Base-by-base conservation (phyloP, 345 rosid species). In the Brassica incana region DNA sequence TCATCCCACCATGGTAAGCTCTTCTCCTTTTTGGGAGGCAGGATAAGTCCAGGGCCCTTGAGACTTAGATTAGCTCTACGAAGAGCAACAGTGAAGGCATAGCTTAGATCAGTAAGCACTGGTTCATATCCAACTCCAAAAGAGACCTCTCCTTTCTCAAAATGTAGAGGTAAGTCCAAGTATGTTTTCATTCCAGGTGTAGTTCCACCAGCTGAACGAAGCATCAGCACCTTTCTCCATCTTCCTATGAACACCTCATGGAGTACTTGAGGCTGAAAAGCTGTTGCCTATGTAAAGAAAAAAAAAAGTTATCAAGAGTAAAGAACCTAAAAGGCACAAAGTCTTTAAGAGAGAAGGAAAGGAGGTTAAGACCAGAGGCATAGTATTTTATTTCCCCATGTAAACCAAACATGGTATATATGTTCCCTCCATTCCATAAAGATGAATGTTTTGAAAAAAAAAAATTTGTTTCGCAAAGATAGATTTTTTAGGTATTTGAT, bases 1-100 rank as follows among this genome's bases (percentile, higher is more conserved):
- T 93, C 99, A 89, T 95, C 99, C 99, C 99, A 95, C 99, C 99
- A 95, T 3, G 99, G 98, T 69, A 95, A 91, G 74, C 89, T 95
- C 78, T 88, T 88, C 85, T 95, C 99, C 80, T 90, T 95, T 83
- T 95, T 95, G 6, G 90, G 91, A 43, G 93, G 95, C 75, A 54
- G 81, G 0, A 88, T 85, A 63, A 82, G 82, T 59, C 84, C 88
- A 72, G 95, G 89, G 78, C 92, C 88, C 79, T 88, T 86, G 78
- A 80, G 83, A 85, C 99, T 93, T 56, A 95, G 86, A 68, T 93
- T 91, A 68, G 99, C 98, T 85, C 98, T 90, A 69, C 98, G 97
- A 71, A 95, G 96, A 62, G 97, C 99, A 84, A 93, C 95, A 1
- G 93, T 90, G 85, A 95, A 95, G 67, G 98, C 94, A 78, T 93